phyloP scores from a whole-genome alignment of 768 basidiomycete genomes.

The Crassisporium funariophilum region DNA sequence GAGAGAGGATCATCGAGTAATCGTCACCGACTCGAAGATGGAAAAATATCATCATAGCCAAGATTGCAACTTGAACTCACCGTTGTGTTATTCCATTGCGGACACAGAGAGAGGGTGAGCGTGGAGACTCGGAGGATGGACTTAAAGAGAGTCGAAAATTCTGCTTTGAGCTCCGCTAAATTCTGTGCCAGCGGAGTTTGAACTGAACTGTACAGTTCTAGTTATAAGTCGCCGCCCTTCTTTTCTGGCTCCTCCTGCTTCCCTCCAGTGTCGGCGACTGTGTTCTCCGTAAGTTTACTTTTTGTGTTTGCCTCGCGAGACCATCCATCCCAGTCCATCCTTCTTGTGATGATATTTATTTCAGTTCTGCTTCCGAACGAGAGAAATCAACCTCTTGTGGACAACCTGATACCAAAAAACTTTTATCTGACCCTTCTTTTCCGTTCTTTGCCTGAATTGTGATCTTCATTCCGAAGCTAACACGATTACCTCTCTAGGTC shows the following conservation, averaged over 20 bases:
- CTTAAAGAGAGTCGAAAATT: not conserved
- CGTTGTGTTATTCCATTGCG: constrained; percentile 3
- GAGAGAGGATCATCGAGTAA: constrained; percentile 70
- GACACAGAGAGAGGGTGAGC: not conserved
- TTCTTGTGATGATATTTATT: constrained; percentile 49
- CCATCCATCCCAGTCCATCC: too few relatives aligned
- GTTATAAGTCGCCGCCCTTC: constrained; percentile 7
- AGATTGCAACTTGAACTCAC: constrained; percentile 32
- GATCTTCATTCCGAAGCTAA: too few relatives aligned
- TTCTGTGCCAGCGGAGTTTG: constrained; percentile 31
- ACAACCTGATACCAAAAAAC: constrained; percentile 59
- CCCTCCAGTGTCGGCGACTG: not conserved
- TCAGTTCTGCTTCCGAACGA: constrained; percentile 90
- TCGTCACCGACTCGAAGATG: constrained; percentile 74
- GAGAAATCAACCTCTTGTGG: constrained; percentile 73
- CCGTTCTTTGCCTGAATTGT: too few relatives aligned
- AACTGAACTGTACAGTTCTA: constrained; percentile 45
- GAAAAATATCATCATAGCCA: constrained; percentile 64
- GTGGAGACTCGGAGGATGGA: not conserved
- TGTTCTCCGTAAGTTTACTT: not conserved
- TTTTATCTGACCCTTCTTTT: constrained; percentile 45
- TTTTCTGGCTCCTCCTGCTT: constrained; percentile 6
- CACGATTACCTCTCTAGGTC: too few relatives aligned
- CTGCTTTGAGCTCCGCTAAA: constrained; percentile 25
- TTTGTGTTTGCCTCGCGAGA: constrained; percentile 12